Conservation (phyloP, 768 basidiomycete genomes). For the Chalciporus piperatus region DNA sequence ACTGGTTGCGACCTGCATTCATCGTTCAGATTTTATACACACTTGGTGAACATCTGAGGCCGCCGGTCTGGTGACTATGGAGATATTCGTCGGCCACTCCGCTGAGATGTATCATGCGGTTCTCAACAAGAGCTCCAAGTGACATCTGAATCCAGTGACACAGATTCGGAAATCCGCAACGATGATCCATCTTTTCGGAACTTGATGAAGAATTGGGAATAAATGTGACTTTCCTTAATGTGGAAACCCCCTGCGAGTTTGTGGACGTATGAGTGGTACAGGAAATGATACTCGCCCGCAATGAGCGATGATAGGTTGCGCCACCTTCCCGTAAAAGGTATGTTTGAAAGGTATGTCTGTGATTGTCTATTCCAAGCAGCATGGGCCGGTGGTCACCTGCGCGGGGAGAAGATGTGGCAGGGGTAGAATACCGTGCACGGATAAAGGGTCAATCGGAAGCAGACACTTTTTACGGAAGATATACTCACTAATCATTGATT, state of each 20-base stretch:
- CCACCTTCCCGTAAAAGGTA: background rate
- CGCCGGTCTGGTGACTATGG: background rate
- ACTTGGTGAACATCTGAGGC: background rate
- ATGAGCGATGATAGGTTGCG: too few species aligned
- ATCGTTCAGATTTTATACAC: constrained; percentile 14
- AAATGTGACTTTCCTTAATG: background rate
- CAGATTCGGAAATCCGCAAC: background rate
- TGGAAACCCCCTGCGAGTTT: background rate
- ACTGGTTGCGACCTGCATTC: background rate
- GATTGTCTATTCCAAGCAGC: too few species aligned
- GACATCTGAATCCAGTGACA: background rate
- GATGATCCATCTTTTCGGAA: background rate
- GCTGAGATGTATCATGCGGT: constrained; percentile 6
- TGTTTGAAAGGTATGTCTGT: too few species aligned
- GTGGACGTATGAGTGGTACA: background rate
- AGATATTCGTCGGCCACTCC: background rate
- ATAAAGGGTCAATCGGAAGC: too few species aligned
- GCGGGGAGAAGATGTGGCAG: too few species aligned
- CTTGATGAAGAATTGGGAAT: background rate
- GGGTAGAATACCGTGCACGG: too few species aligned
- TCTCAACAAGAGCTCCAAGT: background rate
- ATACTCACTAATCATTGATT: too few species aligned
- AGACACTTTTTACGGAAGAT: too few species aligned
- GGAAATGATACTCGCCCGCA: too few species aligned
- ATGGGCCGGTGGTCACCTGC: too few species aligned